Evolutionary conservation across 352 stramenopile species (phyloP).

Genomic region (Globisporangium paddicum): DNA sequence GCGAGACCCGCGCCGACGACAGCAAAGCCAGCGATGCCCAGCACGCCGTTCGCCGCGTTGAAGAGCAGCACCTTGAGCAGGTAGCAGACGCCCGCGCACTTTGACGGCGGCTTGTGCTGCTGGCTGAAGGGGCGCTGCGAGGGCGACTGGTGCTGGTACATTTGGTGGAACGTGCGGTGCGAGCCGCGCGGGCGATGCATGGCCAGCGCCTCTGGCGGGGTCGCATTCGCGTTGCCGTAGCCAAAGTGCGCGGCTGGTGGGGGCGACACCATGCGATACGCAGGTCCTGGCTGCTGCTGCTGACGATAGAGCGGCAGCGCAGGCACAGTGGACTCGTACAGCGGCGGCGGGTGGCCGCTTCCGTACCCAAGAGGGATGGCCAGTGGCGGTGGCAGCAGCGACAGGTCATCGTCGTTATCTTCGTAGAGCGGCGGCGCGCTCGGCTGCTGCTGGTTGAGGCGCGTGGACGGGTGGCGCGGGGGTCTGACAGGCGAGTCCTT

Average conservation of each 20-base stretch:
- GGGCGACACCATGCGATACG: not conserved
- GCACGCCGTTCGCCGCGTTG: constrained; percentile 15
- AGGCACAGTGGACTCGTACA: not conserved
- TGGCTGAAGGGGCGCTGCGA: not conserved
- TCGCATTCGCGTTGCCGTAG: not conserved
- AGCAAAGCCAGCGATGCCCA: constrained; percentile 11
- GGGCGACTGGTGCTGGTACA: constrained; percentile 4
- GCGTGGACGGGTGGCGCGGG: not conserved
- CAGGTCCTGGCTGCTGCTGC: not conserved
- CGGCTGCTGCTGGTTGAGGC: constrained; percentile 2
- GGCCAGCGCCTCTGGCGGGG: not conserved
- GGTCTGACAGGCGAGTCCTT: constrained; percentile 5
- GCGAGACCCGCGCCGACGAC: constrained; percentile 12
- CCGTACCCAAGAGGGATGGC: constrained; percentile 9
- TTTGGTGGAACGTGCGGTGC: constrained; percentile 9
- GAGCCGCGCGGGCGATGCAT: constrained; percentile 12
- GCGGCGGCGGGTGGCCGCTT: not conserved
- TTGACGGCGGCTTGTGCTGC: not conserved
- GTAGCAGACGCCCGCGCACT: constrained; percentile 6
- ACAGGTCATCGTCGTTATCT: not conserved
- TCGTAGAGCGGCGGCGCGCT: constrained; percentile 11
- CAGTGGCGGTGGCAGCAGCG: constrained; percentile 2
- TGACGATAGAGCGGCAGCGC: constrained; percentile 9
- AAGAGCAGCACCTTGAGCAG: constrained; percentile 16
- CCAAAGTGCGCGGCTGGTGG: not conserved